A percentile compares a stretch with the other conserved stretches of the same genome.
phyloP scores from a whole-genome alignment of 345 rosid species.

The Pugionium dolabratum region DNA sequence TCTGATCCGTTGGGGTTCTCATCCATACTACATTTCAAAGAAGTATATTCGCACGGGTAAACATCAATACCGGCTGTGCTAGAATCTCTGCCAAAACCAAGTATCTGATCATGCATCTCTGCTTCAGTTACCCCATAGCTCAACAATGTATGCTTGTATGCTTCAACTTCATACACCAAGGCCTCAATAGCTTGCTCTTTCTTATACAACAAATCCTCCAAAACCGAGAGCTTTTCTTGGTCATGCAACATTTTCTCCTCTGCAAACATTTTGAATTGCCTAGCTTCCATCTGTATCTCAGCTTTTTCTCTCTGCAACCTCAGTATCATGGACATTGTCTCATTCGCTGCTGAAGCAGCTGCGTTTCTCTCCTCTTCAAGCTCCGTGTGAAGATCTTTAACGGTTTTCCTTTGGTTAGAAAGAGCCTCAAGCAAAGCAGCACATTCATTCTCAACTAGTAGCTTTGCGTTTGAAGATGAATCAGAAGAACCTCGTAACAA shows the following conservation, averaged over 20 bases:
- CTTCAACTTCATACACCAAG: slow-evolving; percentile 72
- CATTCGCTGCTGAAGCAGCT: slow-evolving; percentile 78
- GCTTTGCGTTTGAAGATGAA: slow-evolving; percentile 51
- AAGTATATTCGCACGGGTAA: slow-evolving; percentile 55
- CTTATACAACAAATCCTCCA: slow-evolving; percentile 75
- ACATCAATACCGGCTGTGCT: slow-evolving; percentile 50
- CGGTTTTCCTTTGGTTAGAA: slow-evolving; percentile 55
- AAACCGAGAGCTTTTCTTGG: slow-evolving; percentile 53
- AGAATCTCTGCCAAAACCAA: slow-evolving; percentile 44
- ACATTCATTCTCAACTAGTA: slow-evolving; percentile 71
- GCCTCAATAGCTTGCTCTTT: slow-evolving; percentile 76
- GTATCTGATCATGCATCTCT: slow-evolving; percentile 62
- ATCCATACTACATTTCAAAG: slow-evolving; percentile 59
- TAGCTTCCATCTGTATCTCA: slow-evolving; percentile 86
- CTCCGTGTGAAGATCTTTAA: slow-evolving; percentile 60
- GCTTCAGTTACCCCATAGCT: slow-evolving; percentile 74
- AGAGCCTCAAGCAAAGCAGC: slow-evolving; percentile 65
- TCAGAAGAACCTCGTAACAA: slow-evolving; percentile 51
- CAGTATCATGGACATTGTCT: slow-evolving; percentile 92
- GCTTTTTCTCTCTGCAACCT: slow-evolving; percentile 96
- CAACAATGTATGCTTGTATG: slow-evolving; percentile 77
- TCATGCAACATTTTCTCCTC: slow-evolving; percentile 88
- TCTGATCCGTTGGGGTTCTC: slow-evolving; percentile 49
- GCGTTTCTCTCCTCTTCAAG: slow-evolving; percentile 90
- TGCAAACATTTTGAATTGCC: slow-evolving; percentile 73